These are phyloP conservation scores for Ulota crispa DNA, from an alignment of 225 moss, liverwort and hornwort genomes.

Conservation along the genomic window DNA sequence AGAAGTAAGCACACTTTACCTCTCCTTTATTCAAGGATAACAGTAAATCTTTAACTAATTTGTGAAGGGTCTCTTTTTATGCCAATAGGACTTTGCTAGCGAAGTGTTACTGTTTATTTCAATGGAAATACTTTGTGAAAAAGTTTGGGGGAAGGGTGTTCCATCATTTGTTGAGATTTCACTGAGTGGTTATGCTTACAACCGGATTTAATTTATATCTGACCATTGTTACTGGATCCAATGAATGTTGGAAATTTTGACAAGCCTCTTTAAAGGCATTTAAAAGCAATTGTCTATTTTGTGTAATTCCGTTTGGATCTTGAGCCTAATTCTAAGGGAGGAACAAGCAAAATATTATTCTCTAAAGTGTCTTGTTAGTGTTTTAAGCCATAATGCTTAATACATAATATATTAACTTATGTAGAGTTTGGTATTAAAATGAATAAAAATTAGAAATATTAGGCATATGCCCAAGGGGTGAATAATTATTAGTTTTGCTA, in stretches of 20 bases:
- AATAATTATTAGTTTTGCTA: background rate
- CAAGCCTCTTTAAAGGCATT: too few species aligned
- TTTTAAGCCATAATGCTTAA: too few species aligned
- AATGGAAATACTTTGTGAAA: background rate
- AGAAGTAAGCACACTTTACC: constrained; percentile 43
- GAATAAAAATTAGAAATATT: too few species aligned
- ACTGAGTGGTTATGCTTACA: background rate
- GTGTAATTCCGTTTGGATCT: too few species aligned
- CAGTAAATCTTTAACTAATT: background rate
- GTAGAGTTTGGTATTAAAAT: too few species aligned
- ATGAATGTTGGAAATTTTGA: background rate
- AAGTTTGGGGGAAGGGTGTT: background rate
- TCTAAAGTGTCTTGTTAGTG: too few species aligned
- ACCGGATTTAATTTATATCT: background rate
- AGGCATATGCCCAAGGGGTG: too few species aligned
- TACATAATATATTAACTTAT: too few species aligned
- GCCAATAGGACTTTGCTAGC: background rate
- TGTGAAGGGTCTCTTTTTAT: background rate
- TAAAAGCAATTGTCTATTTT: too few species aligned
- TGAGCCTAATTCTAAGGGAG: too few species aligned
- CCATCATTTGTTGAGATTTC: background rate
- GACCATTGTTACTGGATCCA: background rate
- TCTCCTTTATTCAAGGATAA: background rate
- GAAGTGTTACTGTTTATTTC: background rate
- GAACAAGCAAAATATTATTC: too few species aligned